Base-by-base conservation (phyloP, 805 yeast genomes). In the Lipomyces orientalis region DNA sequence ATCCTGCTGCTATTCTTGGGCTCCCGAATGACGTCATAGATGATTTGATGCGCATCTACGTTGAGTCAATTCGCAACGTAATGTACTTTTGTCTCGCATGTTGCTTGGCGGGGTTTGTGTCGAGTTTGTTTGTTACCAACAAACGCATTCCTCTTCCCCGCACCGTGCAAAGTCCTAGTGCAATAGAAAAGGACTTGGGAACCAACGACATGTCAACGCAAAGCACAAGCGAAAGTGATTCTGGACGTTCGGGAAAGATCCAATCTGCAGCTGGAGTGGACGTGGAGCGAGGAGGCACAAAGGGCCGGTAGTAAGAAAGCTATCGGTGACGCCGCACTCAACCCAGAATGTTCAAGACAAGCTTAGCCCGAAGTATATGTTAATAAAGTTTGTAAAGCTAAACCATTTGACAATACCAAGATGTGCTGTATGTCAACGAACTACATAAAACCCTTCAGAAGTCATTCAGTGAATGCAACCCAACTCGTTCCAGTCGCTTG, bases 81-180 rank as follows among this genome's bases (percentile, higher is more conserved):
- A 4, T 56, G 22, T 56, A 56, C 46, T 8, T 56, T 4, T 54
- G 46, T 56, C 46, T 56, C 16, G 59, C 59, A 56, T 56, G 59
- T 19, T 29, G 25, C 16, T 33, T 33, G 16, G 43, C 46, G 9
- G 59, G 31, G 46, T 22, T 56, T 35, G 46, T 56, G 6, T 56
- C 29, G 14, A 16, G 59, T 33, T n/a, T 56, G 22, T 56, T 56
- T 56, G 31, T 35, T 22, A 56, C 59, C 46, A 56, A 56, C 46
- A 56, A 56, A 9, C 59, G 46, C 25, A 35, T 56, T 5, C 46
- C 39, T 33, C 39, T 25, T 34, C 46, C 59, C 46, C 16, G 22
- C 46, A 29, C 12, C 25, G 1, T 34, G 29, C 22, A 25, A 56
- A 56, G 1, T 10, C 34, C 39, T n/a, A 49, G 31, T 35, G 59